Percentiles rank a stretch among this genome's conserved stretches.
These are phyloP conservation scores for Saururus chinensis DNA, from an alignment of 164 flowering plant species.

Conservation along the genomic window DNA sequence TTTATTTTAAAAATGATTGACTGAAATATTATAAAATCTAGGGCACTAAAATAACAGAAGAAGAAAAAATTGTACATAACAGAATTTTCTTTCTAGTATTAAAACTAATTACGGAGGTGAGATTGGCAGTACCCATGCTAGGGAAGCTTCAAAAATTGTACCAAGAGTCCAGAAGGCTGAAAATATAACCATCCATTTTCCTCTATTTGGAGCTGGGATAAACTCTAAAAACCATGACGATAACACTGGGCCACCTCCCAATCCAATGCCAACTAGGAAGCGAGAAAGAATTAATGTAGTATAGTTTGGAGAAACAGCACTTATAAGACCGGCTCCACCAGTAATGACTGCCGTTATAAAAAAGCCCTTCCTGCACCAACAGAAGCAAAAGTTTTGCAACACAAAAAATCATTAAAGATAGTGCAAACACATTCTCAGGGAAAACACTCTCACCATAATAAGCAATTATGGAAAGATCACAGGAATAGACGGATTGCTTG, in stretches of 20 bases:
- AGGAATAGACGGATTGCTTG: neutral
- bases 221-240: conserved; percentile 80
- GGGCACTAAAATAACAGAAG: too few relatives aligned
- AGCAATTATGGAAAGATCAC: neutral
- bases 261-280: conserved; percentile 67
- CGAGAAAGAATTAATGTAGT: conserved; percentile 40
- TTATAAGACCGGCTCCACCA: conserved; percentile 52
- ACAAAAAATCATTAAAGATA: neutral
- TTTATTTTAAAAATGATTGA: too few relatives aligned
- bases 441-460: too few relatives aligned
- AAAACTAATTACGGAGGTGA: neutral
- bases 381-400: conserved; percentile 1
- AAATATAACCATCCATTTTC: conserved; percentile 77
- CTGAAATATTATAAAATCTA: too few relatives aligned
- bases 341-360: conserved; percentile 58
- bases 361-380: conserved; percentile 55
- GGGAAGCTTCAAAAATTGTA: conserved; percentile 62
- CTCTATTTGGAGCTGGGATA: conserved; percentile 74
- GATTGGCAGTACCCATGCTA: conserved; percentile 60
- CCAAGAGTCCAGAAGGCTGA: conserved; percentile 77
- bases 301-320: conserved; percentile 66
- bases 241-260: conserved; percentile 88
- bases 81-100: too few relatives aligned
- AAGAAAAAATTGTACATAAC: too few relatives aligned
- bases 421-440: neutral